phyloP scores from a whole-genome alignment of 2,329 filamentous ascomycete species.

The Elsinoe fawcettii region DNA sequence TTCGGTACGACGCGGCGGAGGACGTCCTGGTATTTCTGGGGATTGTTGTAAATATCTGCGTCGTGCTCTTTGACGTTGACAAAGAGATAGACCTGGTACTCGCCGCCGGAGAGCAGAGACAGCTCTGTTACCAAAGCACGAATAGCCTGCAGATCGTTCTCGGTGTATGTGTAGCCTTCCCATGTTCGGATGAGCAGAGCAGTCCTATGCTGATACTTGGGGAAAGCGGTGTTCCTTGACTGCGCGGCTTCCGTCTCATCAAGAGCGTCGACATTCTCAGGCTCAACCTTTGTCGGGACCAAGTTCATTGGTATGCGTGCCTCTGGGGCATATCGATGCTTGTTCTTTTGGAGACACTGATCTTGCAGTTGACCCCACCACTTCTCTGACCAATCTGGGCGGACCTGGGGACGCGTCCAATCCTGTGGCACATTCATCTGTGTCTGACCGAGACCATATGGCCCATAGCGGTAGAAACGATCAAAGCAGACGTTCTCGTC shows the following conservation, averaged over 20 bases:
- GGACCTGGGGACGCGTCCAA: conserved; percentile 30
- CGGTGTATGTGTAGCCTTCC: conserved; percentile 41
- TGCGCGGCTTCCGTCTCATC: conserved; percentile 12
- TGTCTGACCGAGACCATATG: conserved; percentile 51
- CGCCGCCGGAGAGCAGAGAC: conserved; percentile 39
- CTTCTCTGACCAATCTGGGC: conserved; percentile 54
- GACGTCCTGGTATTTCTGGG: conserved; percentile 51
- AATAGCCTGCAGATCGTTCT: conserved; percentile 40
- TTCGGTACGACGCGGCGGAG: conserved; percentile 56
- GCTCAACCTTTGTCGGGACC: conserved; percentile 22
- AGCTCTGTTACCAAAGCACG: conserved; percentile 41
- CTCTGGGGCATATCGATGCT: conserved; percentile 47
- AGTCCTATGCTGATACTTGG: conserved; percentile 37
- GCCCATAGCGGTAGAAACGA: conserved; percentile 43
- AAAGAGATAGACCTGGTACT: conserved; percentile 43
- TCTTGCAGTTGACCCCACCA: conserved; percentile 66
- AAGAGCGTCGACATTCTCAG: conserved; percentile 16
- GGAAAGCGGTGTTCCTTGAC: conserved; percentile 1
- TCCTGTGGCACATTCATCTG: conserved; percentile 19
- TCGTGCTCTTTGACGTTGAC: conserved; percentile 47
- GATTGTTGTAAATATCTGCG: conserved; percentile 52
- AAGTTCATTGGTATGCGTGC: conserved; percentile 31
- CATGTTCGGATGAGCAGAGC: conserved; percentile 41
- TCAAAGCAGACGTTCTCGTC: conserved; percentile 62
- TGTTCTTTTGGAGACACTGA: conserved; percentile 58